A percentile compares a stretch with the other conserved stretches of the same genome.
These are phyloP conservation scores for Venturia aucupariae DNA, from an alignment of 2,329 filamentous ascomycete species.

Conservation along the genomic window DNA sequence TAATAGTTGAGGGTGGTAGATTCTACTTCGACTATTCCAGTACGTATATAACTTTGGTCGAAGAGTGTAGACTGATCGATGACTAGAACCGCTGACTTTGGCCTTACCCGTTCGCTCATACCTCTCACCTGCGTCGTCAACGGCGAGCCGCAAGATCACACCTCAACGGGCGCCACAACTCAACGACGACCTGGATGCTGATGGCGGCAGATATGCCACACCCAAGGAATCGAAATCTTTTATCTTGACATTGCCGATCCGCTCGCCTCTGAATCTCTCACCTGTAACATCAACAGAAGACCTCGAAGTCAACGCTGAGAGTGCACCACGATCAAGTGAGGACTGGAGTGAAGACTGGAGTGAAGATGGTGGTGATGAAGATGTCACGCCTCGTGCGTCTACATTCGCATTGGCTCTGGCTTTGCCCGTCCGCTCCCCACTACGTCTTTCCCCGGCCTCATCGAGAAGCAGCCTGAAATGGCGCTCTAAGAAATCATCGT, in stretches of 20 bases:
- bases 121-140: not conserved
- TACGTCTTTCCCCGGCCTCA: not conserved
- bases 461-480: not conserved
- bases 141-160: not conserved
- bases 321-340: not conserved
- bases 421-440: not conserved
- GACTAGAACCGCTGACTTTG: not conserved
- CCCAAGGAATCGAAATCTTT: not conserved
- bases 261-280: not conserved
- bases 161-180: not conserved
- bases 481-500: not conserved
- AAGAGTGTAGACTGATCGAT: not conserved
- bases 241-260: not conserved
- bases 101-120: not conserved
- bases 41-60: not conserved
- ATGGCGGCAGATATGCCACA: not conserved
- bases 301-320: not conserved
- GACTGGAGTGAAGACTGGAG: not conserved
- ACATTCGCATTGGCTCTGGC: not conserved
- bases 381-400: not conserved
- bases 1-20: not conserved
- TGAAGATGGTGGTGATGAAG: not conserved
- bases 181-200: not conserved
- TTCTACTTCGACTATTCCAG: constrained; percentile 1
- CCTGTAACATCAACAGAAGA: not conserved